Percentiles rank a stretch among this genome's conserved stretches.
These are phyloP conservation scores for Dictyostelium intermedium DNA, from an alignment of 78 protist species.

Conservation along the genomic window DNA sequence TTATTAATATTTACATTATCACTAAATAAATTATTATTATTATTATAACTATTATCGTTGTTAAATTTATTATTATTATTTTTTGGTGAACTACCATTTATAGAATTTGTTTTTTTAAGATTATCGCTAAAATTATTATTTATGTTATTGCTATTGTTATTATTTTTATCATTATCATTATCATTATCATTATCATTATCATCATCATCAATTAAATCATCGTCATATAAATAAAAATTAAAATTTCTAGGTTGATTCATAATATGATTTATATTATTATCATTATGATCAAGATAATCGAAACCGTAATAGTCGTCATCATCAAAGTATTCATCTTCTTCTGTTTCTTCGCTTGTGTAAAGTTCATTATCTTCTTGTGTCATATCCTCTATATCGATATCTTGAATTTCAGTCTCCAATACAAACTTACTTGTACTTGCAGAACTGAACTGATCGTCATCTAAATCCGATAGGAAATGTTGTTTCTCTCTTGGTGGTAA, in stretches of 20 bases:
- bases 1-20: neutral
- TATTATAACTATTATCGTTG: neutral
- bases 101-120: too few species aligned
- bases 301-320: constrained; percentile 10
- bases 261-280: neutral
- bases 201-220: neutral
- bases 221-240: constrained; percentile 6
- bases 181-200: neutral
- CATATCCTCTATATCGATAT: constrained; percentile 44
- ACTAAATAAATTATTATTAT: neutral
- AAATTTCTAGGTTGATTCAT: neutral
- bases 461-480: neutral
- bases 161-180: neutral
- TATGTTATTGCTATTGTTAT: neutral
- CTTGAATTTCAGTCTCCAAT: neutral
- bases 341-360: neutral
- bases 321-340: constrained; percentile 21
- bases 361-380: constrained; percentile 37
- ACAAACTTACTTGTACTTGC: neutral
- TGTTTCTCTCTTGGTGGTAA: neutral
- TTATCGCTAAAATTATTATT: neutral
- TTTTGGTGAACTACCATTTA: too few species aligned
- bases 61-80: neutral
- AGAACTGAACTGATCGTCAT: constrained; percentile 3
- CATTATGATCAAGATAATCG: neutral